Evolutionary conservation across 352 stramenopile genomes (phyloP).

Genomic region (Saprolegnia parasitica): DNA sequence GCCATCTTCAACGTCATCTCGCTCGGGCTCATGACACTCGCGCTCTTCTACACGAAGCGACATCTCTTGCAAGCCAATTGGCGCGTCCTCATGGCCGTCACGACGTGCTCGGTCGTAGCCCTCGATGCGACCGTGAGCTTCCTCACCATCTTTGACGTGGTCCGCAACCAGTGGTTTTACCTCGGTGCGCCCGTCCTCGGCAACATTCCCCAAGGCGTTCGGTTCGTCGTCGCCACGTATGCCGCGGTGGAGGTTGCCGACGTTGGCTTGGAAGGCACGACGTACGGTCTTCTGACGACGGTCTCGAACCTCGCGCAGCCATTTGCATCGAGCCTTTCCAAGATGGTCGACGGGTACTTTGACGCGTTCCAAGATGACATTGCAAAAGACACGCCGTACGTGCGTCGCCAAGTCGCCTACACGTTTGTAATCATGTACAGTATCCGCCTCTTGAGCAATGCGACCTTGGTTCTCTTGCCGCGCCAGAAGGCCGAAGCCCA

Average conservation of each 20-base stretch:
- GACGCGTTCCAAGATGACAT: constrained; percentile 43
- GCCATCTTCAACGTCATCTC: constrained; percentile 46
- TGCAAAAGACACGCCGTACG: constrained; percentile 32
- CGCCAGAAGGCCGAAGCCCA: constrained; percentile 34
- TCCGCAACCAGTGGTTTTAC: constrained; percentile 52
- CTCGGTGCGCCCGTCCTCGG: constrained; percentile 47
- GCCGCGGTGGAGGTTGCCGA: constrained; percentile 54
- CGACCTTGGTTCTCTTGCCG: constrained; percentile 45
- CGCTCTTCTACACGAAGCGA: constrained; percentile 50
- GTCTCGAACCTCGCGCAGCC: constrained; percentile 34
- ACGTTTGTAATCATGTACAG: constrained; percentile 39
- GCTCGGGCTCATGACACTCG: constrained; percentile 46
- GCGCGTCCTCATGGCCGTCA: constrained; percentile 40
- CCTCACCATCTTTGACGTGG: constrained; percentile 50
- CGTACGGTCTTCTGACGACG: constrained; percentile 55
- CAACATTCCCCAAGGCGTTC: constrained; percentile 34
- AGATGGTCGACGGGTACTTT: constrained; percentile 59
- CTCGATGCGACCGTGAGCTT: constrained; percentile 42
- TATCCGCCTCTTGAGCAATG: constrained; percentile 39
- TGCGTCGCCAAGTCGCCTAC: constrained; percentile 37
- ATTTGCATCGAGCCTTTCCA: constrained; percentile 49
- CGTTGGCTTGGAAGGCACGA: constrained; percentile 45
- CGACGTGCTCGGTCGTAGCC: constrained; percentile 38
- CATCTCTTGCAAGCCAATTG: constrained; percentile 55
- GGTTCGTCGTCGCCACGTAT: constrained; percentile 44